A percentile compares a stretch with the other conserved stretches of the same genome.
phyloP scores from a whole-genome alignment of 2,329 filamentous ascomycete species.

The Colletotrichum scovillei region DNA sequence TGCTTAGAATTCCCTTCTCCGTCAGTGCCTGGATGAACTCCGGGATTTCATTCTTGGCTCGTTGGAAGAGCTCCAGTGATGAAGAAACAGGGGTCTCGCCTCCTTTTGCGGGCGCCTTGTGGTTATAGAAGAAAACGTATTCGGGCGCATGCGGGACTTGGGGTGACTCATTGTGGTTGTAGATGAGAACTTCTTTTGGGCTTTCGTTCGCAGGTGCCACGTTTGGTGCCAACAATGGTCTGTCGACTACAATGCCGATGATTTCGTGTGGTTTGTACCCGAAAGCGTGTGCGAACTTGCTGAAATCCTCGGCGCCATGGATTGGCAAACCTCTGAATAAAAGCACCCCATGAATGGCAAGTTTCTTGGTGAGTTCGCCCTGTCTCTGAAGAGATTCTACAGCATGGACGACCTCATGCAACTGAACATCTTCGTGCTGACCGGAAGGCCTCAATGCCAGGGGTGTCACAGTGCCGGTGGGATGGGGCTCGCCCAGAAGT shows the following conservation, averaged over 20 bases:
- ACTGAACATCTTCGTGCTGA: neutral
- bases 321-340: slow-evolving; percentile 60
- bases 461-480: neutral
- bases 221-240: slow-evolving; percentile 42
- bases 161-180: slow-evolving; percentile 62
- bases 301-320: slow-evolving; percentile 56
- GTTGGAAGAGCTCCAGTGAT: slow-evolving; percentile 57
- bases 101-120: slow-evolving; percentile 50
- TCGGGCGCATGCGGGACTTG: slow-evolving; percentile 63
- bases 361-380: slow-evolving; percentile 48
- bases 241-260: slow-evolving; percentile 60
- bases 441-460: neutral
- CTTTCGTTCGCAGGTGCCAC: slow-evolving; percentile 57
- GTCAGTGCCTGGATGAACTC: slow-evolving; percentile 55
- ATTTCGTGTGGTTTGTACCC: slow-evolving; percentile 57
- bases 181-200: slow-evolving; percentile 59
- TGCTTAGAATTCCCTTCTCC: slow-evolving; percentile 52
- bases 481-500: slow-evolving; percentile 2
- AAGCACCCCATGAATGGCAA: slow-evolving; percentile 57
- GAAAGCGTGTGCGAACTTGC: slow-evolving; percentile 60
- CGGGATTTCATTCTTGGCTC: slow-evolving; percentile 57
- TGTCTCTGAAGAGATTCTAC: neutral
- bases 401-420: neutral
- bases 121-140: slow-evolving; percentile 62
- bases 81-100: slow-evolving; percentile 59